Percentiles rank a stretch among this genome's conserved stretches.
Conservation (phyloP, 495 filamentous ascomycete species). For the Apiosordaria backusii region DNA sequence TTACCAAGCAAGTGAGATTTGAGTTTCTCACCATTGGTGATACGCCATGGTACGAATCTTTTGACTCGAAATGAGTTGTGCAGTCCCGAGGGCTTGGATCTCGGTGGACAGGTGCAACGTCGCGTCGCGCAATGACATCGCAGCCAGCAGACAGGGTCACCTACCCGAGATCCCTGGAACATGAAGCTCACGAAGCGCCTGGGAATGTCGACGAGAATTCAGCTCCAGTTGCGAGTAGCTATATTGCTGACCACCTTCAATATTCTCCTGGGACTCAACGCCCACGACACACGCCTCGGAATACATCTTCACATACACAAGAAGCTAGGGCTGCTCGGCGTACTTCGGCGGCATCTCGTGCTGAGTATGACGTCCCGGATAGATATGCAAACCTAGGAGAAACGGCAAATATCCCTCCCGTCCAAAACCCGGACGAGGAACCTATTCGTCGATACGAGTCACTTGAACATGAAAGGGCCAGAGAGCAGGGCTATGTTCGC, state of each 20-base stretch:
- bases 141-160: neutral
- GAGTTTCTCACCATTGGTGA: too few species aligned
- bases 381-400: constrained; percentile 50
- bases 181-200: neutral
- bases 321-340: constrained; percentile 5
- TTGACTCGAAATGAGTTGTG: neutral
- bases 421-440: constrained; percentile 44
- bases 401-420: constrained; percentile 40
- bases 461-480: constrained; percentile 30
- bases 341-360: constrained; percentile 15
- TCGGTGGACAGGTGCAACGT: neutral
- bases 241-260: neutral
- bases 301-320: neutral
- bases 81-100: neutral
- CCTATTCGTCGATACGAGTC: constrained; percentile 25
- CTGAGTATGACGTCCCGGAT: constrained; percentile 44
- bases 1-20: too few species aligned
- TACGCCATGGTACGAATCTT: neutral
- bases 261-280: neutral
- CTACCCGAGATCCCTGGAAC: neutral
- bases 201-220: constrained; percentile 15
- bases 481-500: constrained; percentile 24
- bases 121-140: neutral
- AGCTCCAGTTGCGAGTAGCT: neutral
- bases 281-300: neutral